Evolutionary conservation across 768 basidiomycete species (phyloP).

Genomic region (Russula lepida): DNA sequence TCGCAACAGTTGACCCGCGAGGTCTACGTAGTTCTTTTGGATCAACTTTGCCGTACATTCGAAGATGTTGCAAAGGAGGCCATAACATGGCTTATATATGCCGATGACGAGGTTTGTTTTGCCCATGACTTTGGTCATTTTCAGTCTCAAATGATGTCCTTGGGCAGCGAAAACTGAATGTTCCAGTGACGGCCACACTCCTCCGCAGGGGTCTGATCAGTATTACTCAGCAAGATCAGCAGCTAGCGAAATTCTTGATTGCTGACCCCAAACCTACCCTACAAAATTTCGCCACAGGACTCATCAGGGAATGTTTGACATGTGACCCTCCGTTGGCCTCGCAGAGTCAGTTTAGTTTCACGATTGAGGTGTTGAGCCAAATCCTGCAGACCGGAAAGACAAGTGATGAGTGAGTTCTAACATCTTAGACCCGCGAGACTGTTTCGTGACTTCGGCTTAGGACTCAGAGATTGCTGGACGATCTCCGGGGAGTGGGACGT

Average conservation of each 20-base stretch:
- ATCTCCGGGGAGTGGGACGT: conserved; percentile 63
- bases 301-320: conserved; percentile 82
- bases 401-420: conserved; percentile 67
- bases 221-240: conserved; percentile 73
- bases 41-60: conserved; percentile 81
- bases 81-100: conserved; percentile 90
- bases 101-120: conserved; percentile 81
- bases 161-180: conserved; percentile 86
- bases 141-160: conserved; percentile 6
- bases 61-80: conserved; percentile 95
- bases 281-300: conserved; percentile 70
- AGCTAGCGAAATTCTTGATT: conserved; percentile 77
- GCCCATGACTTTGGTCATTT: not conserved
- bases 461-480: conserved; percentile 66
- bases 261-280: conserved; percentile 70
- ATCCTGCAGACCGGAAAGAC: conserved; percentile 66
- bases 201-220: conserved; percentile 77
- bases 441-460: conserved; percentile 31
- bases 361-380: conserved; percentile 73
- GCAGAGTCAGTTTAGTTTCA: conserved; percentile 69
- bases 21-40: conserved; percentile 83
- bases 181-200: conserved; percentile 86
- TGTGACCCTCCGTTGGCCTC: conserved; percentile 73
- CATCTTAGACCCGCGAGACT: not conserved
- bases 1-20: conserved; percentile 80